phyloP scores from a whole-genome alignment of 176 grass and related monocot species.

The Echinochloa phyllopogon region DNA sequence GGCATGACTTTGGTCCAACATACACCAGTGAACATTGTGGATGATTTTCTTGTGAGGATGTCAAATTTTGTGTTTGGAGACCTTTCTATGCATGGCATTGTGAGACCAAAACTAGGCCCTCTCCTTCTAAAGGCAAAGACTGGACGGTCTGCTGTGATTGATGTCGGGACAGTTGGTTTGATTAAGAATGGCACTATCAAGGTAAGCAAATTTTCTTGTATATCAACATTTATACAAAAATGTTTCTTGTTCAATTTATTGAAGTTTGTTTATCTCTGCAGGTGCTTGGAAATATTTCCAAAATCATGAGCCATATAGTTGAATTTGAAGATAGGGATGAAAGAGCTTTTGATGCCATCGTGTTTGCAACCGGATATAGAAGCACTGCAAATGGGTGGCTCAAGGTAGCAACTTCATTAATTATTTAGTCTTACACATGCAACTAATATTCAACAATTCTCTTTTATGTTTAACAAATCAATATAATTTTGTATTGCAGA shows the following conservation, averaged over 20 bases:
- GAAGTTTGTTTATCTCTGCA: neutral
- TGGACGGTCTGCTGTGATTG: slow-evolving; percentile 37
- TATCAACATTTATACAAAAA: neutral
- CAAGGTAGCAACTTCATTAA: slow-evolving; percentile 22
- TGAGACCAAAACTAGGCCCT: slow-evolving; percentile 43
- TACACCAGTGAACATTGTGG: slow-evolving; percentile 30
- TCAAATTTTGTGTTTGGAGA: slow-evolving; percentile 48
- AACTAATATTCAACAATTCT: neutral
- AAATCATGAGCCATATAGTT: slow-evolving; percentile 37
- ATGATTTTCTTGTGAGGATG: slow-evolving; percentile 15
- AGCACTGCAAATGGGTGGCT: slow-evolving; percentile 40
- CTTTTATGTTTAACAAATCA: too few relatives aligned
- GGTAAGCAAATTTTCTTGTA: neutral
- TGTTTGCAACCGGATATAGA: slow-evolving; percentile 57
- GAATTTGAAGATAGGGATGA: slow-evolving; percentile 21
- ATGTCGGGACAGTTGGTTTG: slow-evolving; percentile 27
- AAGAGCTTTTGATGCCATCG: slow-evolving; percentile 26
- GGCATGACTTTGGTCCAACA: slow-evolving; percentile 43
- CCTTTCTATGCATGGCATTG: slow-evolving; percentile 50
- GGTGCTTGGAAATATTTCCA: neutral
- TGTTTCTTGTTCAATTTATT: neutral
- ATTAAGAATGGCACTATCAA: slow-evolving; percentile 52
- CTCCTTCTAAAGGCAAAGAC: slow-evolving; percentile 38
- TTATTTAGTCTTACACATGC: neutral
- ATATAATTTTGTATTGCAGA: neutral